These are phyloP conservation scores for Penicillium sp. DNA, from an alignment of 2,329 filamentous ascomycete genomes.

Conservation along the genomic window DNA sequence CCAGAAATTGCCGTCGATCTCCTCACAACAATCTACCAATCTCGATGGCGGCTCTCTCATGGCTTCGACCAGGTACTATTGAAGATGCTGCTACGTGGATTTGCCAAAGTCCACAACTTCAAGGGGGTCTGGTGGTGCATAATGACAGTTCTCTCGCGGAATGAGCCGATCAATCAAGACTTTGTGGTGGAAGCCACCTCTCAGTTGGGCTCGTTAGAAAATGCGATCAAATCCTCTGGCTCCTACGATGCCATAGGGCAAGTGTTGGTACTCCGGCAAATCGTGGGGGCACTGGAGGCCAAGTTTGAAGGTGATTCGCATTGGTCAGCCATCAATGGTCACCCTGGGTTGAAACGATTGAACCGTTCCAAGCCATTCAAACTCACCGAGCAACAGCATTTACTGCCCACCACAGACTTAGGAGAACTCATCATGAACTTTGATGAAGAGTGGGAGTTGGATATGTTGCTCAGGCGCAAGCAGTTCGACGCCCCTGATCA, in stretches of 20 bases:
- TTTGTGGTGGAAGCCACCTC: slow-evolving; percentile 34
- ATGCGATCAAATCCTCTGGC: not conserved
- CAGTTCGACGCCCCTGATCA: slow-evolving; percentile 4
- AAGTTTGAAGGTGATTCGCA: slow-evolving; percentile 10
- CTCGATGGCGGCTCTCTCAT: slow-evolving; percentile 33
- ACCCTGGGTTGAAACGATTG: slow-evolving; percentile 3
- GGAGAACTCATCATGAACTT: slow-evolving; percentile 15
- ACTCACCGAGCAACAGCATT: not conserved
- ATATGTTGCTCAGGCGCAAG: slow-evolving; percentile 11
- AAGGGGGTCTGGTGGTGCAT: slow-evolving; percentile 44
- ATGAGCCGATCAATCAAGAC: slow-evolving; percentile 29
- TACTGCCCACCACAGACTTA: slow-evolving; percentile 5
- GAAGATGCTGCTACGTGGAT: slow-evolving; percentile 40
- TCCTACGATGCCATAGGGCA: not conserved
- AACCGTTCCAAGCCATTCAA: slow-evolving; percentile 1
- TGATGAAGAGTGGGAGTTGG: slow-evolving; percentile 25
- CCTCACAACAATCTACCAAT: slow-evolving; percentile 37
- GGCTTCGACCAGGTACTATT: slow-evolving; percentile 39
- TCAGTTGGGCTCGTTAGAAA: not conserved
- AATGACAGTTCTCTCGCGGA: slow-evolving; percentile 36
- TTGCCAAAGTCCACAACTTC: slow-evolving; percentile 27
- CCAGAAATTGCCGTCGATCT: slow-evolving; percentile 34
- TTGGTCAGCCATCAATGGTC: slow-evolving; percentile 7
- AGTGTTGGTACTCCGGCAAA: not conserved
- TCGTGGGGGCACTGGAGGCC: slow-evolving; percentile 6